A percentile compares a stretch with the other conserved stretches of the same genome.
These are phyloP conservation scores for Hyphopichia khmerensis DNA, from an alignment of 1,139 yeast species.

Conservation along the genomic window DNA sequence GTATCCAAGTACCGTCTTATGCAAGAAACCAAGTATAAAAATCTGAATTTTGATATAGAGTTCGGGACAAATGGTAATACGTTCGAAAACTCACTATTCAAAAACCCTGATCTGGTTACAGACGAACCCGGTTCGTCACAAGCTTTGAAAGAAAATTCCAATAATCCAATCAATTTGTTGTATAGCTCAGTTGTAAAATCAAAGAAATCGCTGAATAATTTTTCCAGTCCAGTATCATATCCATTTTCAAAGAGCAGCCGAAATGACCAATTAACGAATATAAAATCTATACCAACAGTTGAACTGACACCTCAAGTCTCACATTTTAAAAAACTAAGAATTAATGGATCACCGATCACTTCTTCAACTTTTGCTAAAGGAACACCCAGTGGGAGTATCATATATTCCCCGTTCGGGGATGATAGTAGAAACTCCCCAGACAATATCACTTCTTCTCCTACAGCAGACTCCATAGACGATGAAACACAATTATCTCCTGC, in stretches of 20 bases:
- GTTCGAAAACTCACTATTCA: background rate
- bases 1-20: conserved; percentile 32
- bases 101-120: background rate
- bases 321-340: conserved; percentile 45
- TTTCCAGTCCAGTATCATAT: background rate
- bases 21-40: conserved; percentile 19
- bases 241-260: background rate
- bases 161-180: background rate
- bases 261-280: conserved; percentile 7
- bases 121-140: background rate
- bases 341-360: conserved; percentile 41
- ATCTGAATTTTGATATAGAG: background rate
- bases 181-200: background rate
- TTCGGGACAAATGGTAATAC: background rate
- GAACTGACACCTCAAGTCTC: conserved; percentile 36
- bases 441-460: background rate
- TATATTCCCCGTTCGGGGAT: background rate
- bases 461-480: background rate
- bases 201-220: background rate
- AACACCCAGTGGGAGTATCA: background rate
- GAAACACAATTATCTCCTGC: conserved; percentile 7
- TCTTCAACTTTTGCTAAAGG: conserved; percentile 21
- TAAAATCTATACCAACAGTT: conserved; percentile 42
- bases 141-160: background rate
- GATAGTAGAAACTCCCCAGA: background rate